Evolutionary conservation across 2,329 filamentous ascomycete genomes (phyloP).

Genomic region (Trichoderma sp.): DNA sequence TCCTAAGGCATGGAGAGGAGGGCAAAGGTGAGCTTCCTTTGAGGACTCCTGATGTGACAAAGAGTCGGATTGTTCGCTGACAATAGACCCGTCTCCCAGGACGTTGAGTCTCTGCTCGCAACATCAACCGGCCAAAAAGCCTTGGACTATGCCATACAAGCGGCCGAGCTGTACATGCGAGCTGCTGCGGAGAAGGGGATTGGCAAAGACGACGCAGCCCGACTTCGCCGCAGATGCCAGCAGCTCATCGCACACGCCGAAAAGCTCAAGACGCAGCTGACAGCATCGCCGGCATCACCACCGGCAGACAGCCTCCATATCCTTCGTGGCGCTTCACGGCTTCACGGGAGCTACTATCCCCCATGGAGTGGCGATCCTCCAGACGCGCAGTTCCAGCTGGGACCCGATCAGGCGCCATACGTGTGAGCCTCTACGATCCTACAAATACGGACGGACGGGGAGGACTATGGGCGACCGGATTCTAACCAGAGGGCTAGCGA

Average conservation of each 20-base stretch:
- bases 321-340: constrained; percentile 71
- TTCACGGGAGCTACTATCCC: constrained; percentile 82
- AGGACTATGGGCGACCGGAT: background rate
- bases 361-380: constrained; percentile 73
- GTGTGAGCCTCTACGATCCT: constrained; percentile 52
- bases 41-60: background rate
- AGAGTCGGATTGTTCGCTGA: background rate
- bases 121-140: constrained; percentile 56
- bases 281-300: background rate
- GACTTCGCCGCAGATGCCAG: constrained; percentile 69
- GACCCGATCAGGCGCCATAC: constrained; percentile 57
- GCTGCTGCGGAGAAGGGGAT: constrained; percentile 66
- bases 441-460: background rate
- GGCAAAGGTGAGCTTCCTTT: constrained; percentile 40
- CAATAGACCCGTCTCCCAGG: constrained; percentile 35
- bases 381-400: constrained; percentile 61
- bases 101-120: constrained; percentile 44
- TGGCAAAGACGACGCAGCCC: constrained; percentile 63
- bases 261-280: constrained; percentile 62
- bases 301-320: constrained; percentile 46
- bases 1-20: constrained; percentile 42
- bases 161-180: constrained; percentile 76
- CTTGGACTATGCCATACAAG: constrained; percentile 72
- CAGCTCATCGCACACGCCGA: constrained; percentile 73
- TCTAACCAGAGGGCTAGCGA: constrained; percentile 58